Evolutionary conservation across 768 basidiomycete species (phyloP).

Genomic region (Hygrophoropsis aurantiaca): DNA sequence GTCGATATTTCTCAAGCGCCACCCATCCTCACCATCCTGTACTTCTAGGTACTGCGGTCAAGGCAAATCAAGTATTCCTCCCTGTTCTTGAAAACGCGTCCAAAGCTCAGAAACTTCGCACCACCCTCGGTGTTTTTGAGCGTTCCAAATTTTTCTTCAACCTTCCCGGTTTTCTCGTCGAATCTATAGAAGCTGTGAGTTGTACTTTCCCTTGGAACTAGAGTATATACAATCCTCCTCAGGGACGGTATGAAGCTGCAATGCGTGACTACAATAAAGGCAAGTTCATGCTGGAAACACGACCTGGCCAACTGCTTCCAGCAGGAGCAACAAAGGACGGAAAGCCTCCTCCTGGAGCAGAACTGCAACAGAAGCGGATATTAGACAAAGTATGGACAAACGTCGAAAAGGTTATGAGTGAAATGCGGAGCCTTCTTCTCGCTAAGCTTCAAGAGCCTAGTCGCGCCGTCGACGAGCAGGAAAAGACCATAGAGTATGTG

Average conservation of each 20-base stretch:
- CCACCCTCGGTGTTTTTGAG: constrained; percentile 93
- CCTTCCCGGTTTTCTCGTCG: constrained; percentile 86
- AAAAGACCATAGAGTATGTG: constrained; percentile 92
- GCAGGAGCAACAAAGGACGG: constrained; percentile 62
- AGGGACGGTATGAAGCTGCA: constrained; percentile 94
- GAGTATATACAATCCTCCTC: too few relatives aligned
- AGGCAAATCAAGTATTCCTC: constrained; percentile 94
- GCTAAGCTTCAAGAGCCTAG: constrained; percentile 79
- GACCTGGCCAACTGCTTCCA: constrained; percentile 84
- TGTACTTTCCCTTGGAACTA: too few relatives aligned
- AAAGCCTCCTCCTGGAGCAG: constrained; percentile 44
- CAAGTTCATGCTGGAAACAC: constrained; percentile 82
- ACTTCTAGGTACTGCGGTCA: constrained; percentile 75
- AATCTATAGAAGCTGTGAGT: constrained; percentile 84
- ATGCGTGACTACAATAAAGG: constrained; percentile 98
- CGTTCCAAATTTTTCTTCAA: constrained; percentile 98
- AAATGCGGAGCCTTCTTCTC: constrained; percentile 79
- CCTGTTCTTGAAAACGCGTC: constrained; percentile 95
- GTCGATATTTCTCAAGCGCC: constrained; percentile 13
- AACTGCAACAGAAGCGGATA: constrained; percentile 86
- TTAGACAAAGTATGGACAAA: constrained; percentile 95
- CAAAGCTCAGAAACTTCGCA: constrained; percentile 89
- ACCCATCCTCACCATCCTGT: constrained; percentile 5
- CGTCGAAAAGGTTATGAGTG: constrained; percentile 92
- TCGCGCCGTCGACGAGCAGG: constrained; percentile 88